Base-by-base conservation (phyloP, 495 filamentous ascomycete genomes). In the Astrocystis sublimbata region DNA sequence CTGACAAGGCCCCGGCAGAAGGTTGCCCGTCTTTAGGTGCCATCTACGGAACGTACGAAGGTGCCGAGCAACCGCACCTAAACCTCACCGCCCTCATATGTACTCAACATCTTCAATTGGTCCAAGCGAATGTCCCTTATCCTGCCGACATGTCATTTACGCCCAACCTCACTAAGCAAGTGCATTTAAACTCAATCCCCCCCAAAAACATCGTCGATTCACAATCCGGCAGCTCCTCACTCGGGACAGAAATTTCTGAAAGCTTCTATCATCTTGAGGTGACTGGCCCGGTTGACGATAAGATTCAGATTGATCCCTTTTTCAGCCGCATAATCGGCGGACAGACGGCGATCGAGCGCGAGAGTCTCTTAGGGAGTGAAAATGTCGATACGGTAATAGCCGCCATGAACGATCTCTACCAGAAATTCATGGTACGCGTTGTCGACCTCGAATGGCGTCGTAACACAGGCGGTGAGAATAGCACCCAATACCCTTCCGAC, bases 1-100 rank as follows among this genome's bases (percentile, higher is more conserved):
- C 19, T 2, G 7, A 24, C 19, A 12, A 21, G 43, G 19, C 31
- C 17, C 2, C 19, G 0, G 15, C 23, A 1, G 12, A n/a, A 28
- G 43, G 30, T 24, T 53, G 50, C 17, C 50, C 50, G 17, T 35
- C 50, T 38, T 19, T 53, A 35, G 50, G 50, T 35, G 30, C 5
- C 50, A 53, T 53, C 1, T 38, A 35, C 10, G 50, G 50, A 3
- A 53, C 50, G 10, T 53, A 53, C 26, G 50, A 53, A n/a, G 9
- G 5, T 9, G 0, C 2, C 4, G 30, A 23, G 0, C 3, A 21
- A 13, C 30, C 17, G 4, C 31, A 9, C 9, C 38, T 4, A 23
- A 36, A 53, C 15, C 4, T 53, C 15, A 53, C 50, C 4, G 31
- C 19, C 19, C 50, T 53, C 19, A 21, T 36, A 6, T 53, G 50